These are phyloP conservation scores for Fusarium solani-melongenae DNA, from an alignment of 2,329 filamentous ascomycete genomes.

Conservation along the genomic window DNA sequence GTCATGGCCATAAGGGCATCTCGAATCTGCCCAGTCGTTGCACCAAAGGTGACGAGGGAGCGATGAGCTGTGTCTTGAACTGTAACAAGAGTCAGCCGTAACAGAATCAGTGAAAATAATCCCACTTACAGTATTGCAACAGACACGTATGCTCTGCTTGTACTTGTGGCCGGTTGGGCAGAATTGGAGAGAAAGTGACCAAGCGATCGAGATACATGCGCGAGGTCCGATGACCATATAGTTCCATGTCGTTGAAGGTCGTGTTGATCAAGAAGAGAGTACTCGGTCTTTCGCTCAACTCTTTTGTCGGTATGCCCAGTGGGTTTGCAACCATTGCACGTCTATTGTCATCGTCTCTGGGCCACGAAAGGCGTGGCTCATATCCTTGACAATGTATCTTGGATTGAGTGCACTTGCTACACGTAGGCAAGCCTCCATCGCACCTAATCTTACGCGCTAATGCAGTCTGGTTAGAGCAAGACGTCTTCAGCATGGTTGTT, in stretches of 20 bases:
- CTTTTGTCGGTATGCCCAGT: accelerated
- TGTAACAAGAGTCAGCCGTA: not conserved
- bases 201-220: not conserved
- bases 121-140: conserved; percentile 25
- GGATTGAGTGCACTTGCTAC: conserved; percentile 16
- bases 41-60: conserved; percentile 23
- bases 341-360: conserved; percentile 16
- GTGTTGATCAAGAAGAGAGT: conserved; percentile 29
- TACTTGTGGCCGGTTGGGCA: not conserved
- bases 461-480: not conserved
- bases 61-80: conserved; percentile 21
- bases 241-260: conserved; percentile 16
- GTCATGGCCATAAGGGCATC: conserved; percentile 23
- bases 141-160: conserved; percentile 10
- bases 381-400: conserved; percentile 24
- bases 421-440: conserved; percentile 21
- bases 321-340: conserved; percentile 9
- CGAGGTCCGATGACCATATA: not conserved
- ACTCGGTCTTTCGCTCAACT: not conserved
- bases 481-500: not conserved
- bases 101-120: not conserved
- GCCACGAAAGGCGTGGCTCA: conserved; percentile 33
- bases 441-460: conserved; percentile 36
- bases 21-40: conserved; percentile 5
- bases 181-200: not conserved